Evolutionary conservation across 192 early-diverging fungal genomes (phyloP).

Genomic region (Haplosporangium gracile): DNA sequence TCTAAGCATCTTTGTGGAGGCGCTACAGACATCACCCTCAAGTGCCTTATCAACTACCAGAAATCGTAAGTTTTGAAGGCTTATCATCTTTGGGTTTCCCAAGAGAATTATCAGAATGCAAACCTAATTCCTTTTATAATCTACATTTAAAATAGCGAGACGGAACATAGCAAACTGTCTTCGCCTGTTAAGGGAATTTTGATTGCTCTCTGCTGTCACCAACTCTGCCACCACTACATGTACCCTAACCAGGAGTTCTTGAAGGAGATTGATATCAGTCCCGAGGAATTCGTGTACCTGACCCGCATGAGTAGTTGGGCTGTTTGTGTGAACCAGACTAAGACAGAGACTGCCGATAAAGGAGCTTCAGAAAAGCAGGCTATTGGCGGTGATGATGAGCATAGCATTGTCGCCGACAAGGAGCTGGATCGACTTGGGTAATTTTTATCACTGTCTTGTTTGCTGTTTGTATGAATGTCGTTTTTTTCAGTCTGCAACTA

Average conservation of each 20-base stretch:
- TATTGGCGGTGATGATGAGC: conserved; percentile 44
- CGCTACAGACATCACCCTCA: conserved; percentile 89
- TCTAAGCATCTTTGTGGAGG: conserved; percentile 95
- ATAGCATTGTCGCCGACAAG: conserved; percentile 45
- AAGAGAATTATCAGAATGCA: neutral
- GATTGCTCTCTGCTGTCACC: conserved; percentile 94
- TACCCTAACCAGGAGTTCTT: conserved; percentile 78
- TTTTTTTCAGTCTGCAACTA: neutral
- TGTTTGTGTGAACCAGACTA: conserved; percentile 64
- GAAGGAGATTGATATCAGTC: conserved; percentile 60
- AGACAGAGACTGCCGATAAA: conserved; percentile 29
- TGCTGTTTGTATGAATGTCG: neutral
- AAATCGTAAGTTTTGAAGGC: conserved; percentile 26
- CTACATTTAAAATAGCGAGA: conserved; percentile 2
- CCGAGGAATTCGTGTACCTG: conserved; percentile 73
- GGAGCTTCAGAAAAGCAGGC: conserved; percentile 43
- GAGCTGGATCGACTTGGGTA: conserved; percentile 61
- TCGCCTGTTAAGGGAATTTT: conserved; percentile 75
- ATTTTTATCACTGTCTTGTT: conserved; percentile 14
- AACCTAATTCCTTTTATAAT: neutral
- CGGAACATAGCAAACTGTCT: conserved; percentile 14
- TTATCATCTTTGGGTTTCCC: neutral
- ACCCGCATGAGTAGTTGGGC: conserved; percentile 86
- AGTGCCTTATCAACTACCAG: conserved; percentile 69
- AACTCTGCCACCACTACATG: conserved; percentile 79